Conservation (phyloP, 1,139 yeast genomes). For the Yamadazyma buinensis region DNA sequence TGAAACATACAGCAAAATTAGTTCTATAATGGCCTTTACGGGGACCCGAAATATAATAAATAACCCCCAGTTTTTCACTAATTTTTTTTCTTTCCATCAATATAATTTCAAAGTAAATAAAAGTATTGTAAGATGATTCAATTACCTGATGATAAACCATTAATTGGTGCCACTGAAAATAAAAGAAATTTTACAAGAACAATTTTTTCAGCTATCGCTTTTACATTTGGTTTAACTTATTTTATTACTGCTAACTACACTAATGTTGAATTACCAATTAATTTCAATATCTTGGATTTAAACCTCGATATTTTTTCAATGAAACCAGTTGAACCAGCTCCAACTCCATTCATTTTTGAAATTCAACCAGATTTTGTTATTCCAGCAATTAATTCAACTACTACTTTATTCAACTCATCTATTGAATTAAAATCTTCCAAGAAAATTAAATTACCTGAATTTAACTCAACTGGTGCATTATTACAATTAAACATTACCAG, state of each 20-base stretch:
- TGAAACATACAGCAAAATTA: no score
- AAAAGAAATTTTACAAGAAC: no score
- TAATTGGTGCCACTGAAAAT: no score
- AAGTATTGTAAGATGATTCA: no score
- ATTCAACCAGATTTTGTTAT: conserved; percentile 12
- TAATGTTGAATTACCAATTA: not conserved
- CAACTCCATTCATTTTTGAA: conserved; percentile 16
- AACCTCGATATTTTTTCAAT: no score
- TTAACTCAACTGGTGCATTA: conserved; percentile 19
- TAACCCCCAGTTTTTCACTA: no score
- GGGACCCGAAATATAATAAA: no score
- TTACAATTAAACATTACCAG: conserved; percentile 21
- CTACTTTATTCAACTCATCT: conserved; percentile 15
- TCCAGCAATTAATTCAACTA: conserved; percentile 10
- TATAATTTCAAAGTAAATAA: no score
- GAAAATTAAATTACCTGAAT: conserved; percentile 10
- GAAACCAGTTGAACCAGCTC: conserved; percentile 1
- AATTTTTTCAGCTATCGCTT: not conserved
- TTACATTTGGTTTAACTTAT: not conserved
- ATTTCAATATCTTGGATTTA: not conserved
- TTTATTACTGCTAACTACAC: no score
- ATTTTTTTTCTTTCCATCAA: no score
- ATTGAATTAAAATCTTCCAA: conserved; percentile 4
- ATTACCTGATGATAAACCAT: not conserved
- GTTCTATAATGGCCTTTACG: no score